phyloP scores from a whole-genome alignment of 2,329 filamentous ascomycete genomes.

The Tolypocladium tropicale region DNA sequence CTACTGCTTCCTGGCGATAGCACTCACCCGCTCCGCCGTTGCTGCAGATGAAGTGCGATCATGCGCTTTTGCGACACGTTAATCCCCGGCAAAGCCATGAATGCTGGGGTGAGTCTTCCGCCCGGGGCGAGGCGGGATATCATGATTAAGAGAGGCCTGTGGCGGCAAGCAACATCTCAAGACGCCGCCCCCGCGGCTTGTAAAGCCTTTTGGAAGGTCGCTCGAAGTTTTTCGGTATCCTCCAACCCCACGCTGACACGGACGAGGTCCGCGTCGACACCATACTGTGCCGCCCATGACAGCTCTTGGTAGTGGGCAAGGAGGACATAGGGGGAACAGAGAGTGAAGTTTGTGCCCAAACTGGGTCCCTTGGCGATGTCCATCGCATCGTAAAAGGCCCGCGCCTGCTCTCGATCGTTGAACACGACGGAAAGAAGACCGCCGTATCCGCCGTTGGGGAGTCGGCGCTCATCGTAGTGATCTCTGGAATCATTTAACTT shows the following conservation, averaged over 20 bases:
- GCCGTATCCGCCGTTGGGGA: slow-evolving; percentile 73
- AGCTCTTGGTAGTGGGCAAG: slow-evolving; percentile 86
- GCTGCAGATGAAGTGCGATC: neutral
- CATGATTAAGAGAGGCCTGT: neutral
- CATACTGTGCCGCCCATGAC: slow-evolving; percentile 77
- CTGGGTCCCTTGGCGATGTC: slow-evolving; percentile 90
- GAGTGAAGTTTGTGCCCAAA: slow-evolving; percentile 91
- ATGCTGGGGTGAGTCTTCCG: neutral
- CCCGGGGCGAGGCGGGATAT: neutral
- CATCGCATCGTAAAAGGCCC: slow-evolving; percentile 75
- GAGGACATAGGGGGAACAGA: slow-evolving; percentile 83
- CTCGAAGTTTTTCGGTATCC: slow-evolving; percentile 55
- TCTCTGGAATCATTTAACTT: slow-evolving; percentile 59
- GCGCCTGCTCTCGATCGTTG: slow-evolving; percentile 55
- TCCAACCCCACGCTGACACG: slow-evolving; percentile 87
- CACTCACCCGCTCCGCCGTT: neutral
- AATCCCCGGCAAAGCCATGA: neutral
- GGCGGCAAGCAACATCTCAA: neutral
- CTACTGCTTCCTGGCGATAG: neutral
- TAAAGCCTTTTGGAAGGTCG: slow-evolving; percentile 59
- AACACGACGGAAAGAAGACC: slow-evolving; percentile 83
- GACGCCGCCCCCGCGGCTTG: slow-evolving; percentile 32
- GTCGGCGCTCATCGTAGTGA: slow-evolving; percentile 71
- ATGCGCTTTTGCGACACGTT: neutral
- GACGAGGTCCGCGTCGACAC: slow-evolving; percentile 71